Conservation (phyloP, 2,329 filamentous ascomycete genomes). For the Periglandula ipomoeae region DNA sequence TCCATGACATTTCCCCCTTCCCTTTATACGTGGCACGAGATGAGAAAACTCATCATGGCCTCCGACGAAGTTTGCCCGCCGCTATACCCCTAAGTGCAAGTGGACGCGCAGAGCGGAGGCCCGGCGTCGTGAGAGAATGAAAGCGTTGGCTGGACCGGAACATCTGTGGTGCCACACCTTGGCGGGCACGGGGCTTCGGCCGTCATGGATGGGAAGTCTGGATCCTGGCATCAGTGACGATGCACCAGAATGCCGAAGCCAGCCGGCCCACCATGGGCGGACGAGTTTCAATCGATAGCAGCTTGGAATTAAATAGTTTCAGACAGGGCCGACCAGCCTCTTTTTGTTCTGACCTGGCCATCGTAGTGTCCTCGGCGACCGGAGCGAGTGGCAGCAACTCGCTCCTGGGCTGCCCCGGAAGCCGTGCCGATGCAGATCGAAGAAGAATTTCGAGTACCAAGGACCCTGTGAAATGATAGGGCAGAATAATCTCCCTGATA, state of each 20-base stretch:
- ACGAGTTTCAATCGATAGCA: background rate
- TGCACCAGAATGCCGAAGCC: conserved; percentile 8
- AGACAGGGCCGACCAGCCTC: background rate
- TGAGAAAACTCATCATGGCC: conserved; percentile 4
- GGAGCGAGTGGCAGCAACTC: background rate
- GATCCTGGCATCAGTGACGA: background rate
- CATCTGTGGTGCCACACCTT: conserved; percentile 10
- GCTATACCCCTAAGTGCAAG: conserved; percentile 52
- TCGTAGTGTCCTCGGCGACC: background rate
- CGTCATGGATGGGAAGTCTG: background rate
- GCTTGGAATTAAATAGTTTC: too few species aligned
- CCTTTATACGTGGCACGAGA: conserved; percentile 7
- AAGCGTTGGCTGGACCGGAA: conserved; percentile 8
- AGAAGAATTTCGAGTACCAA: background rate
- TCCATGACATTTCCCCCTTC: conserved; percentile 1
- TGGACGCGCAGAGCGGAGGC: conserved; percentile 27
- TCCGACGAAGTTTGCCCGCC: conserved; percentile 12
- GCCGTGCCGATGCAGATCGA: background rate
- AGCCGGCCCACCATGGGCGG: conserved; percentile 1
- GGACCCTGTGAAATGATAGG: background rate
- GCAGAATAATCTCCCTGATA: background rate
- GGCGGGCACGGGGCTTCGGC: conserved; percentile 6
- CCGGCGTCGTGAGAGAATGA: conserved; percentile 6
- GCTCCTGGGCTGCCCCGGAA: background rate
- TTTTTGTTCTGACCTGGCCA: background rate